phyloP scores from a whole-genome alignment of 2,329 filamentous ascomycete genomes.

The Harringtonia aguacate region DNA sequence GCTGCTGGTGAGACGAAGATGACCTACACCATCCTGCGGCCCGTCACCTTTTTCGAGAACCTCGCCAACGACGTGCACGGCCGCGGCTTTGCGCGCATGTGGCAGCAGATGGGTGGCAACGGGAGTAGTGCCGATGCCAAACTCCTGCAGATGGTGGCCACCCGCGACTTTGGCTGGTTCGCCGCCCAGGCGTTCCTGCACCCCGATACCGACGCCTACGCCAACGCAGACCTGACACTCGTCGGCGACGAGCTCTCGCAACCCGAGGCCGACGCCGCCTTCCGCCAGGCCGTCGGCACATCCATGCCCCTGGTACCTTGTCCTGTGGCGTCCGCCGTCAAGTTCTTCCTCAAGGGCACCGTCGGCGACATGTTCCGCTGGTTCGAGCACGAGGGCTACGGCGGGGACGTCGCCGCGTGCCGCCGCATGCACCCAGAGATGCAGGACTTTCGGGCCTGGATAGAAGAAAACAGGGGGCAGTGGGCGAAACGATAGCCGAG shows the following conservation, averaged over 20 bases:
- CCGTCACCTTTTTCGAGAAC: conserved; percentile 29
- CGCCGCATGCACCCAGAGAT: conserved; percentile 15
- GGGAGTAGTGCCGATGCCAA: no score
- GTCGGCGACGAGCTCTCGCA: conserved; percentile 27
- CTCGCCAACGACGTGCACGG: conserved; percentile 18
- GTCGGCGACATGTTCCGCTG: conserved; percentile 23
- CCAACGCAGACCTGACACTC: conserved; percentile 19
- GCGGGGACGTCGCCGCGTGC: conserved; percentile 18
- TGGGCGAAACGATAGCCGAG: no score
- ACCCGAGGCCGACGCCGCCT: conserved; percentile 19
- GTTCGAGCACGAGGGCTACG: conserved; percentile 22
- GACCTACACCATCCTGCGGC: conserved; percentile 27
- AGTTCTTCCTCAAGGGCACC: conserved; percentile 11
- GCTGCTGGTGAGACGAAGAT: conserved; percentile 16
- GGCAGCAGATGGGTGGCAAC: conserved; percentile 16
- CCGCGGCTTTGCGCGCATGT: conserved; percentile 20
- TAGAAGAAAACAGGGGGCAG: conserved; percentile 10
- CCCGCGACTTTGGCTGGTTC: conserved; percentile 29
- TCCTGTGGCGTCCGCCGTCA: conserved; percentile 10
- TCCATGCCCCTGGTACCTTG: conserved; percentile 10
- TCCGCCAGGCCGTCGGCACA: conserved; percentile 13
- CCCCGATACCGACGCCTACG: conserved; percentile 15
- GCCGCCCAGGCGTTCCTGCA: conserved; percentile 25
- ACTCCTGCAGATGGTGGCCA: conserved; percentile 27
- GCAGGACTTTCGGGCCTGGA: conserved; percentile 15